Evolutionary conservation across 495 filamentous ascomycete species (phyloP).

Genomic region (Hypoxylon subgilvum): DNA sequence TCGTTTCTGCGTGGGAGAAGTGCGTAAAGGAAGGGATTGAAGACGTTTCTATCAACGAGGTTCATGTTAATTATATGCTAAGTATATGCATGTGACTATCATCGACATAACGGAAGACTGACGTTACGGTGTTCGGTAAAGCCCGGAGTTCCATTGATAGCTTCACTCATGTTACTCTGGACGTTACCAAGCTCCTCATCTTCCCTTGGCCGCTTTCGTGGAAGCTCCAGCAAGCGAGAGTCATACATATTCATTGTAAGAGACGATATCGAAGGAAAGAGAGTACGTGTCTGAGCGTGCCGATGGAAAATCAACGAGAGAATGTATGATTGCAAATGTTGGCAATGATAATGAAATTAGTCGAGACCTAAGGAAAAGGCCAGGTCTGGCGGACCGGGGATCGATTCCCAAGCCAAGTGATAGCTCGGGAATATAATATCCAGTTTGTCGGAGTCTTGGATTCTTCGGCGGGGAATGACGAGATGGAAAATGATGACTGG

Average conservation of each 20-base stretch:
- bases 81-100: neutral
- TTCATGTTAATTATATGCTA: slow-evolving; percentile 7
- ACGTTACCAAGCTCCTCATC: slow-evolving; percentile 26
- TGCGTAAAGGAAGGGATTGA: slow-evolving; percentile 52
- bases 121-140: slow-evolving; percentile 58
- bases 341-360: neutral
- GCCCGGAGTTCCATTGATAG: slow-evolving; percentile 40
- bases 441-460: neutral
- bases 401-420: neutral
- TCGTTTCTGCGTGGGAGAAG: slow-evolving; percentile 49
- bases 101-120: slow-evolving; percentile 29
- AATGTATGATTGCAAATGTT: too few relatives aligned
- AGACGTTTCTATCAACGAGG: slow-evolving; percentile 50
- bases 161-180: slow-evolving; percentile 12
- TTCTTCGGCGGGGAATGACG: slow-evolving; percentile 22
- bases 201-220: slow-evolving; percentile 38
- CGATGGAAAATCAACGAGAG: too few relatives aligned
- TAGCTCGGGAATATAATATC: too few relatives aligned
- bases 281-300: too few relatives aligned
- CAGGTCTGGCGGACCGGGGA: neutral
- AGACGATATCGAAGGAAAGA: neutral
- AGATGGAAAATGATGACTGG: slow-evolving; percentile 16
- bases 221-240: slow-evolving; percentile 31
- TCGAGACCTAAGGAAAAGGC: neutral
- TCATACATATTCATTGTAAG: slow-evolving; percentile 28